Evolutionary conservation across 306 rosid species (phyloP), one percentile per base, ranked within the genome.

Genomic region (Vigna trinervia): DNA sequence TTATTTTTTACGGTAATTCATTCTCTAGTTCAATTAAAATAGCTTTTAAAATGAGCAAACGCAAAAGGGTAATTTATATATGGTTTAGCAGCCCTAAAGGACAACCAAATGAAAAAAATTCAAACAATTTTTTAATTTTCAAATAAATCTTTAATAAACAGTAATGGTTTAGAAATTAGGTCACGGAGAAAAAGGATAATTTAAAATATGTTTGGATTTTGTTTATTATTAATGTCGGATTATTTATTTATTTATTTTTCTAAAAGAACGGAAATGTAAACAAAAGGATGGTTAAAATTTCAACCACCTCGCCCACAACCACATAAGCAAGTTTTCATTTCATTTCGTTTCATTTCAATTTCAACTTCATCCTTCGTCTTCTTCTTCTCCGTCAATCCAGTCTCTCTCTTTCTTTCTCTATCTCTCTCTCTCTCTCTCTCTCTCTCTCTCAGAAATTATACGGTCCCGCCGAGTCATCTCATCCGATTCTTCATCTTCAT

Each of bases 371-470:
- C 60, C 63, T 5, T 71, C 81, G 2, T 47, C 83, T 50, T 78
- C 86, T 50, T 78, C 86, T 70, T 75, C 78, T 34, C 70, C 77
- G 56, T 59, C 84, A 28, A 50, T 65, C 85, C 28, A 32, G 51
- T 41, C 46, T 32, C 64, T 1, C 72, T 46, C 66, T 46, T 34
- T 14, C 32, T 46, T 39, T 56, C 47, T 69, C 41, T 54, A 36
- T 26, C 28, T 26, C 28, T 81, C 63, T 41, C 46, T 32, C 64
- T 1, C 72, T 46, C 66, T 46, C 41, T 54, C 45, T 26, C 28
- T 26, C 28, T 81, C 63, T 76, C 58, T 12, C 64, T 60, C 66
- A 54, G 62, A 77, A 41, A 76, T 80, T 76, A 50, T 69, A 76
- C 78, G 82, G 70, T 71, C 82, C 74, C 80, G 74, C 79, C 80